A percentile compares a stretch with the other conserved stretches of the same genome.
phyloP scores from a whole-genome alignment of 2,329 filamentous ascomycete genomes.

The Juglanconis juglandina region DNA sequence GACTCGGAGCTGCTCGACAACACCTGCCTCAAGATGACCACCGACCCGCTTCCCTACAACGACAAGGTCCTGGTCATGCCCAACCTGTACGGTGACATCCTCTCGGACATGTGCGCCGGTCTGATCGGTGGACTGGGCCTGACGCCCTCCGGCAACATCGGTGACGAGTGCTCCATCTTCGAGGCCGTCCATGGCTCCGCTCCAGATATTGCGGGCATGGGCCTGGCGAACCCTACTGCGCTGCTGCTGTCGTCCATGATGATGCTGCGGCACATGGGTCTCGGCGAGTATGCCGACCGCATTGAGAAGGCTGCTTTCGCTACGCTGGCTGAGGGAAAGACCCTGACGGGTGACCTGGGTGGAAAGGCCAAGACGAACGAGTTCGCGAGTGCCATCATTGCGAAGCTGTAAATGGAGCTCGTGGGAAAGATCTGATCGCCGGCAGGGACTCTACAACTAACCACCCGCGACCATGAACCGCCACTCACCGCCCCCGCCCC shows the following conservation, averaged over 20 bases:
- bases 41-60: conserved; percentile 93
- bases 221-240: conserved; percentile 93
- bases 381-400: conserved; percentile 89
- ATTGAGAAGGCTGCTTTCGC: conserved; percentile 96
- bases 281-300: conserved; percentile 75
- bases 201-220: conserved; percentile 94
- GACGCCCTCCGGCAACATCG: conserved; percentile 97
- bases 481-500: background rate
- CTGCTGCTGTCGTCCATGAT: conserved; percentile 95
- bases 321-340: conserved; percentile 93
- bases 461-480: background rate
- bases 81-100: conserved; percentile 98
- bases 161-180: conserved; percentile 99
- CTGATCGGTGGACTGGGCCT: conserved; percentile 96
- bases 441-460: background rate
- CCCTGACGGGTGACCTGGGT: conserved; percentile 90
- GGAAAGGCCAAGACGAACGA: conserved; percentile 95
- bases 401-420: conserved; percentile 49
- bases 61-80: conserved; percentile 98
- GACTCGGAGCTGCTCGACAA: conserved; percentile 98
- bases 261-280: conserved; percentile 99
- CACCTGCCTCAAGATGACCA: conserved; percentile 98
- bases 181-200: conserved; percentile 98
- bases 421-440: background rate
- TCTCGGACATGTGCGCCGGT: conserved; percentile 99